Evolutionary conservation across 352 stramenopile species (phyloP).

Genomic region (Pythium dissimile): DNA sequence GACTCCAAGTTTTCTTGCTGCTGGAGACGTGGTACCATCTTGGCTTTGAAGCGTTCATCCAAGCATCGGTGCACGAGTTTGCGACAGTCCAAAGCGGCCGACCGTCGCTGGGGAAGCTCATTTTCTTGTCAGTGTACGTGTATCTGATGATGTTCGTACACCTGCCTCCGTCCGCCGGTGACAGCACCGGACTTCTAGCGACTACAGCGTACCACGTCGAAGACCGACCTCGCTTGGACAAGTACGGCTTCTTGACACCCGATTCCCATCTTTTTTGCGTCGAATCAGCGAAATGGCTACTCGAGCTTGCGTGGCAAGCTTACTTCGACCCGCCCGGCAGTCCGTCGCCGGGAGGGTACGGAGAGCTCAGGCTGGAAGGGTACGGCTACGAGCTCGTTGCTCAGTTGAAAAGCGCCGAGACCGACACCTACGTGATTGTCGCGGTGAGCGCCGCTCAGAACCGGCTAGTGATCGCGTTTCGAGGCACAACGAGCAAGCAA

Average conservation of each 20-base stretch:
- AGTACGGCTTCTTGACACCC: constrained; percentile 57
- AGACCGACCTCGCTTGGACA: constrained; percentile 53
- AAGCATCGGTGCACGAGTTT: constrained; percentile 68
- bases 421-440: constrained; percentile 75
- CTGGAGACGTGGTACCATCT: constrained; percentile 61
- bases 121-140: constrained; percentile 82
- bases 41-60: constrained; percentile 65
- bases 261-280: constrained; percentile 86
- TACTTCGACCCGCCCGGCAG: constrained; percentile 84
- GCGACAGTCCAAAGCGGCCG: constrained; percentile 46
- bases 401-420: constrained; percentile 63
- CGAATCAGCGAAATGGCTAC: constrained; percentile 75
- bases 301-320: constrained; percentile 82
- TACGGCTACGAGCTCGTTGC: constrained; percentile 85
- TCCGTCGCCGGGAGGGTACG: constrained; percentile 73
- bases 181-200: constrained; percentile 43
- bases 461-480: constrained; percentile 82
- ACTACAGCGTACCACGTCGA: constrained; percentile 77
- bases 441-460: constrained; percentile 53
- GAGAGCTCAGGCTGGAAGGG: constrained; percentile 60
- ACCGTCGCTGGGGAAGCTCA: constrained; percentile 59
- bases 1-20: constrained; percentile 62
- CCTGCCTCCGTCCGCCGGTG: constrained; percentile 48
- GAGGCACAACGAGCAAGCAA: constrained; percentile 79
- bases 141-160: constrained; percentile 86